Base-by-base conservation (phyloP, 257 asterid species). In the Dorcoceras hygrometricum region DNA sequence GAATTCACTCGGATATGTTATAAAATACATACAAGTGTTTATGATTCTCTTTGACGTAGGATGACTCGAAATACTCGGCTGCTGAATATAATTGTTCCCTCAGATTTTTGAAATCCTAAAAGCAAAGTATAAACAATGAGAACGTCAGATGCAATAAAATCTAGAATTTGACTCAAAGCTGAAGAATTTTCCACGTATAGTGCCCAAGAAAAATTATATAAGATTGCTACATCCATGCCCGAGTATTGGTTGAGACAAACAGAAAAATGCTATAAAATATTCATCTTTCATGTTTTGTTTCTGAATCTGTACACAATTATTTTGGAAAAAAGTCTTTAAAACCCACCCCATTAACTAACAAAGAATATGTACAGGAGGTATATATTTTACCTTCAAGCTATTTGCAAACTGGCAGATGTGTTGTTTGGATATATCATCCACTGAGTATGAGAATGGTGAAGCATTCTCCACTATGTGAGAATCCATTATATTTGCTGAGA, bases 81-180 rank as follows among this genome's bases (percentile, higher is more conserved):
- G 96, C 95, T 22, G 96, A 83, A 63, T 87, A 82, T 43, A 89
- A 69, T 39, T 89, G 93, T 58, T 70, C 57, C 70, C 81, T 80
- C 62, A 89, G 73, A 66, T 75, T 78, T 74, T 74, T 86, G 82
- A 84, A 83, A 61, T 84, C 97, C 94, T 90, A 68, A 25, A 51
- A 26, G 18, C 53, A 43, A 43, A 14, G 53, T 0, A 6, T n/a
- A 43, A 16, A 8, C 20, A 27, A 65, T 22, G 14, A 32, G 48
- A 43, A 2, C 11, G 58, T 27, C 36, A 62, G 2, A 14, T 11
- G 19, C 28, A 67, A 27, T 23, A 51, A n/a, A 23, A 43, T 43
- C 20, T 14, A 4, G 2, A 43, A 14, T 16, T 43, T 14, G 19
- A 16, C 16, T 43, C 0, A 43, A 43, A 20, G 53, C 2, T 16